A percentile compares a stretch with the other conserved stretches of the same genome.
Evolutionary conservation across 2,329 filamentous ascomycete species (phyloP).

Genomic region (Gaeumannomyces sp.): DNA sequence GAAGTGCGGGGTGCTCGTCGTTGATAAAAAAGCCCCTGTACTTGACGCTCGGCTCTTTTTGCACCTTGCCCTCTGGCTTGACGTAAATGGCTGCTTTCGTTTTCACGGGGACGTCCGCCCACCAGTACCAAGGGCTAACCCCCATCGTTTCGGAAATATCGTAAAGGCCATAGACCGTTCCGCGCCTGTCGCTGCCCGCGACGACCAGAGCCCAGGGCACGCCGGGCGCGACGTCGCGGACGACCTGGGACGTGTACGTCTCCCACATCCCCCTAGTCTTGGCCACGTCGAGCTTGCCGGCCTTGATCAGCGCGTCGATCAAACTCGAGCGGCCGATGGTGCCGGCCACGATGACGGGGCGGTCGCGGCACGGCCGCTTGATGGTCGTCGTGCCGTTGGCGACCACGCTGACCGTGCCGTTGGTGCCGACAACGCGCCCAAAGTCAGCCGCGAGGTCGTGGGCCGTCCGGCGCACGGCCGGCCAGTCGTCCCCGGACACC

Average conservation of each 20-base stretch:
- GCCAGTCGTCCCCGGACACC: slow-evolving; percentile 18
- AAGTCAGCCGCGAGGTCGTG: slow-evolving; percentile 21
- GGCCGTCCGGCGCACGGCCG: slow-evolving; percentile 20
- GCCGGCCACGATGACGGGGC: slow-evolving; percentile 39
- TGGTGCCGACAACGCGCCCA: slow-evolving; percentile 19
- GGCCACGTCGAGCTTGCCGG: slow-evolving; percentile 41
- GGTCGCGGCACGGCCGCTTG: background rate
- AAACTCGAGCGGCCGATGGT: slow-evolving; percentile 45
- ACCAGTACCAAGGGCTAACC: slow-evolving; percentile 55
- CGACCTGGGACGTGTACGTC: slow-evolving; percentile 41
- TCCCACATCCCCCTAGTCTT: slow-evolving; percentile 47
- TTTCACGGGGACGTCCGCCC: slow-evolving; percentile 44
- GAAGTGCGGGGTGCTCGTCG: slow-evolving; percentile 51
- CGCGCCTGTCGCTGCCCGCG: slow-evolving; percentile 49
- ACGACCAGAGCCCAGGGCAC: slow-evolving; percentile 41
- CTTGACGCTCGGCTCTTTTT: slow-evolving; percentile 48
- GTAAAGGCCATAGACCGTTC: slow-evolving; percentile 52
- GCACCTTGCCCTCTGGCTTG: slow-evolving; percentile 29
- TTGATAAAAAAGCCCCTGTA: slow-evolving; percentile 57
- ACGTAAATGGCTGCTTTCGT: slow-evolving; percentile 38
- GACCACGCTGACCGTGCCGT: slow-evolving; percentile 13
- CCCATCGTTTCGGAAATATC: slow-evolving; percentile 53
- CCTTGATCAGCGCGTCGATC: slow-evolving; percentile 38
- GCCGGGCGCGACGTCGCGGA: slow-evolving; percentile 29
- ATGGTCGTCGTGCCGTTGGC: background rate